These are phyloP conservation scores for Vitis labrusca DNA, from an alignment of 164 flowering plant species.

Conservation along the genomic window DNA sequence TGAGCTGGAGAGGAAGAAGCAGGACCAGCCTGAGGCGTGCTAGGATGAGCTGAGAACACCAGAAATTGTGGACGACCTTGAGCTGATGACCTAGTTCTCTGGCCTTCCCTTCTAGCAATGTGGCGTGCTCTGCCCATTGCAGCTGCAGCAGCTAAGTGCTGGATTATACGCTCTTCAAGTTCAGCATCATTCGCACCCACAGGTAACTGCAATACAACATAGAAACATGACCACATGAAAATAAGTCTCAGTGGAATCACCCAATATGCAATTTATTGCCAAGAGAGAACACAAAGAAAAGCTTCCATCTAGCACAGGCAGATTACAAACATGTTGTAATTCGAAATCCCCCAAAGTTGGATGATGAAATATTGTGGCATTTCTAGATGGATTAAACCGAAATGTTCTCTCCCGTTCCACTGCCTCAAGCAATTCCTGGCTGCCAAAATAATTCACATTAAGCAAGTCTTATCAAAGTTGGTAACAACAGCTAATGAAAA, in stretches of 20 bases:
- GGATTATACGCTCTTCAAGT: constrained; percentile 49
- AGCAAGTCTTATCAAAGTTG: neutral
- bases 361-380: constrained; percentile 40
- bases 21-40: constrained; percentile 12
- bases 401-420: constrained; percentile 40
- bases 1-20: constrained; percentile 23
- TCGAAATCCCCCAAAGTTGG: constrained; percentile 47
- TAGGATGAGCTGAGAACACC: constrained; percentile 29
- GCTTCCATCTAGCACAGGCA: neutral
- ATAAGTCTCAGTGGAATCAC: too few relatives aligned
- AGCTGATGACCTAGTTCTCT: constrained; percentile 29
- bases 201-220: constrained; percentile 26
- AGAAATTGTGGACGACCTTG: constrained; percentile 30
- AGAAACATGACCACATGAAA: neutral
- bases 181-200: constrained; percentile 41
- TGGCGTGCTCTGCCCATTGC: constrained; percentile 40
- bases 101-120: constrained; percentile 37
- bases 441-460: constrained; percentile 15
- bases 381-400: constrained; percentile 33
- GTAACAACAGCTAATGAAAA: neutral
- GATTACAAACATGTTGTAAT: constrained; percentile 32
- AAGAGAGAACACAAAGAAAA: neutral
- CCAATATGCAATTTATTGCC: neutral
- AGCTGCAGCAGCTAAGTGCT: constrained; percentile 53
- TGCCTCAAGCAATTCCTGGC: constrained; percentile 51